phyloP scores from a whole-genome alignment of 495 filamentous ascomycete genomes.

The Aspergillus bridgeri region DNA sequence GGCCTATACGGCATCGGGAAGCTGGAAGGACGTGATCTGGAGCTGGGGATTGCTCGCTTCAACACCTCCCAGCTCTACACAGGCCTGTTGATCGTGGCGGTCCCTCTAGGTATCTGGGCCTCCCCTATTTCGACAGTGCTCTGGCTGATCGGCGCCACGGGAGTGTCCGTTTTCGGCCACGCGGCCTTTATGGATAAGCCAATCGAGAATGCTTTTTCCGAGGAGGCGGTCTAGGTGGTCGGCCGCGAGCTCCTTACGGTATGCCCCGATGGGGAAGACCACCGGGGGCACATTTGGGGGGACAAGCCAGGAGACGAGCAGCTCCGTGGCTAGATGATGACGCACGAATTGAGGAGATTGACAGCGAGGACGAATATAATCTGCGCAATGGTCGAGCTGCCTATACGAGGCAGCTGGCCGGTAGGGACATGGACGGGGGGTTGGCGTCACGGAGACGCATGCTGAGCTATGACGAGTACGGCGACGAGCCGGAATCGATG shows the following conservation, averaged over 20 bases:
- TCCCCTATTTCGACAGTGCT: conserved; percentile 77
- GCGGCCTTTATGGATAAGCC: conserved; percentile 96
- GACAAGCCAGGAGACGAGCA: conserved; percentile 55
- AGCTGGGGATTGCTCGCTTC: conserved; percentile 73
- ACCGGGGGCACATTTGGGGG: conserved; percentile 74
- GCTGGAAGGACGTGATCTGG: conserved; percentile 81
- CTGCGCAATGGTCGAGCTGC: conserved; percentile 25
- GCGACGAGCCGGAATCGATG: conserved; percentile 41
- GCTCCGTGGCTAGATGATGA: conserved; percentile 51
- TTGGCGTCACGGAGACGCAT: conserved; percentile 41
- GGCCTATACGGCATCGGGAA: conserved; percentile 89
- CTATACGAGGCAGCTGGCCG: conserved; percentile 27
- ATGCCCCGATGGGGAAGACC: conserved; percentile 98
- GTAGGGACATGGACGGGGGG: conserved; percentile 16
- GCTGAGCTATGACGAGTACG: conserved; percentile 48
- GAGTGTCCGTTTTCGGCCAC: conserved; percentile 89
- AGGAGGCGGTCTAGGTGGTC: conserved; percentile 99
- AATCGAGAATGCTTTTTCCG: conserved; percentile 99
- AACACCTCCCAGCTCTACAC: conserved; percentile 97
- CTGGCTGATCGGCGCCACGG: conserved; percentile 93
- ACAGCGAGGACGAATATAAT: conserved; percentile 63
- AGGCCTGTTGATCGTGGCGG: conserved; percentile 69
- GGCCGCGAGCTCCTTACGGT: conserved; percentile 97
- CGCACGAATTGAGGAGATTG: conserved; percentile 65
- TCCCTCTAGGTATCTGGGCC: conserved; percentile 79